phyloP scores from a whole-genome alignment of 148 eudicot genomes.

The Salicornia ramosissima region DNA sequence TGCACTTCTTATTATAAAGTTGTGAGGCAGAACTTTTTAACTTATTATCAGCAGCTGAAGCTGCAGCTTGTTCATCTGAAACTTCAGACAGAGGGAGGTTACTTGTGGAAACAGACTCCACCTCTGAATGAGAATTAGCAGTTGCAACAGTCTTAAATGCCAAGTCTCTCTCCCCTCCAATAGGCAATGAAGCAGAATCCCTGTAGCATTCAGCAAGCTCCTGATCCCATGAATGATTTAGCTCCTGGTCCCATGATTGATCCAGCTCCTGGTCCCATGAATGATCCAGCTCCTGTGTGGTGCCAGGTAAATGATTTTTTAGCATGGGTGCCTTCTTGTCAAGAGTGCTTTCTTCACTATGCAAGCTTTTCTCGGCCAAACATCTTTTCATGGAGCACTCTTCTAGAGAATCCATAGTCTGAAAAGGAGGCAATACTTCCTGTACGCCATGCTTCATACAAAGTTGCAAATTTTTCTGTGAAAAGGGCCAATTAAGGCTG shows the following conservation, averaged over 20 bases:
- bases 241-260: slow-evolving; percentile 10
- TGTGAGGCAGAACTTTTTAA: slow-evolving; percentile 28
- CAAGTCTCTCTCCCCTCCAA: slow-evolving; percentile 36
- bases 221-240: slow-evolving; percentile 20
- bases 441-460: slow-evolving; percentile 64
- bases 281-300: slow-evolving; percentile 4
- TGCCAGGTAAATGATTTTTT: slow-evolving; percentile 20
- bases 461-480: slow-evolving; percentile 59
- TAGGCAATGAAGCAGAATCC: slow-evolving; percentile 30
- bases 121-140: slow-evolving; percentile 36
- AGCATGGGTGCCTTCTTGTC: slow-evolving; percentile 25
- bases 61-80: slow-evolving; percentile 31
- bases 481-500: slow-evolving; percentile 76
- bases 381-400: slow-evolving; percentile 27
- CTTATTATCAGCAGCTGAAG: slow-evolving; percentile 29
- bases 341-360: slow-evolving; percentile 36
- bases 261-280: slow-evolving; percentile 27
- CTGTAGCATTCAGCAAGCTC: slow-evolving; percentile 27
- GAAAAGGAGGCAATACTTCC: slow-evolving; percentile 78
- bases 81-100: slow-evolving; percentile 36
- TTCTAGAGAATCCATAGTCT: slow-evolving; percentile 39
- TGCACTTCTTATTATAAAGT: slow-evolving; percentile 41
- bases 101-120: slow-evolving; percentile 37
- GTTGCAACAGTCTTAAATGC: slow-evolving; percentile 25
- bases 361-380: slow-evolving; percentile 29